phyloP scores from a whole-genome alignment of 768 basidiomycete species.

The Rhodosporidiobolus sp. region DNA sequence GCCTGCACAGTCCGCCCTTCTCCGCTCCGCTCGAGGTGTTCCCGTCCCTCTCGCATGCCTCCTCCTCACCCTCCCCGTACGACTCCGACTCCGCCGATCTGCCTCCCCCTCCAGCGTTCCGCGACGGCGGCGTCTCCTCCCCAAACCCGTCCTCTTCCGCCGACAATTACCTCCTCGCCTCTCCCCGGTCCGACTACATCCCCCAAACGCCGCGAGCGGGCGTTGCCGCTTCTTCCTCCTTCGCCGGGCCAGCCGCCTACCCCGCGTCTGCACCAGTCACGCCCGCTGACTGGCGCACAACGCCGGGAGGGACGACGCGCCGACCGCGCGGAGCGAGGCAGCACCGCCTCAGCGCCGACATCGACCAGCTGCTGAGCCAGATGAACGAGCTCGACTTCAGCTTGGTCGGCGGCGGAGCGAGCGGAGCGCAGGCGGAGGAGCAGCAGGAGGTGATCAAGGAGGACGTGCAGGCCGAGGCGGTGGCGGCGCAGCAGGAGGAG shows the following conservation, averaged over 20 bases:
- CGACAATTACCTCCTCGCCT: not conserved
- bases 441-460: not conserved
- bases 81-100: not conserved
- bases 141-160: no score
- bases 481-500: not conserved
- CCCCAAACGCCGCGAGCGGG: not conserved
- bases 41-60: no score
- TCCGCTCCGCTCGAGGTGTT: not conserved
- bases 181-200: slow-evolving; percentile 11
- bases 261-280: slow-evolving; percentile 35
- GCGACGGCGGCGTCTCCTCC: not conserved
- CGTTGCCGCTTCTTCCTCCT: not conserved
- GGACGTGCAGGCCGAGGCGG: not conserved
- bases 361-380: slow-evolving; percentile 33
- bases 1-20: not conserved
- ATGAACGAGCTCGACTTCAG: slow-evolving; percentile 37
- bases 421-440: not conserved
- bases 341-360: slow-evolving; percentile 28
- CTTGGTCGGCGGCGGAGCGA: slow-evolving; percentile 2
- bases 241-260: not conserved
- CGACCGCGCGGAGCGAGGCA: not conserved
- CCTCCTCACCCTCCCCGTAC: not conserved
- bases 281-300: slow-evolving; percentile 25
- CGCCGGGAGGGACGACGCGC: not conserved
- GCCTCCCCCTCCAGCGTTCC: not conserved